These are phyloP conservation scores for Carnegiea gigantea DNA, from an alignment of 179 eudicot genomes.

Conservation along the genomic window DNA sequence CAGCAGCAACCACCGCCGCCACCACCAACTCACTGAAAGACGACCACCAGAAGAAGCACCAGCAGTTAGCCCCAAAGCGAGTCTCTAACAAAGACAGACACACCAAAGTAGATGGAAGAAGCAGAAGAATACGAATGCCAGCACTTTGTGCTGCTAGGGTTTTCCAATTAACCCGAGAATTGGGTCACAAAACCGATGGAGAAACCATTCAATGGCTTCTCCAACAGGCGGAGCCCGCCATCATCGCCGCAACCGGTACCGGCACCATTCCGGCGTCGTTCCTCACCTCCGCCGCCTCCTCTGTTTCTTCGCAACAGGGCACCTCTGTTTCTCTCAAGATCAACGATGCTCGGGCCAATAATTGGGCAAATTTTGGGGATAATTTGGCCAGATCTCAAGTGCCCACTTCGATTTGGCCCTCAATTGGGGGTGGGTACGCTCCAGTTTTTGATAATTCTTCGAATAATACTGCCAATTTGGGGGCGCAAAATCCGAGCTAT, in stretches of 20 bases:
- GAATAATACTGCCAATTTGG: slow-evolving; percentile 10
- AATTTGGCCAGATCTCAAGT: slow-evolving; percentile 33
- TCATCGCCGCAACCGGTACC: slow-evolving; percentile 38
- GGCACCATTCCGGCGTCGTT: slow-evolving; percentile 42
- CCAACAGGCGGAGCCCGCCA: slow-evolving; percentile 43
- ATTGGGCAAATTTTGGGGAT: slow-evolving; percentile 28
- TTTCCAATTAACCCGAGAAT: slow-evolving; percentile 41
- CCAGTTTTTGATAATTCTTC: slow-evolving; percentile 25
- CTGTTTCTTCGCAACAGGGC: slow-evolving; percentile 24
- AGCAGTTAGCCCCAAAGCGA: slow-evolving; percentile 36
- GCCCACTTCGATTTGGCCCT: slow-evolving; percentile 34
- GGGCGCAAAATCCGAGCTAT: slow-evolving; percentile 21
- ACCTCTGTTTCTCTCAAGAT: slow-evolving; percentile 30
- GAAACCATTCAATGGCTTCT: slow-evolving; percentile 50
- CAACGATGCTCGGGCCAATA: slow-evolving; percentile 5
- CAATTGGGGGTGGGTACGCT: slow-evolving; percentile 32
- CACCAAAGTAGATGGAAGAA: slow-evolving; percentile 44
- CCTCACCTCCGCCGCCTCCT: slow-evolving; percentile 26
- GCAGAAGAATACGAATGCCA: slow-evolving; percentile 45
- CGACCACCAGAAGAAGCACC: neutral
- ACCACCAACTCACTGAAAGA: slow-evolving; percentile 13
- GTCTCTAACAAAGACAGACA: slow-evolving; percentile 48
- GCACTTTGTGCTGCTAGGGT: slow-evolving; percentile 45
- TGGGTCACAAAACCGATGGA: slow-evolving; percentile 48
- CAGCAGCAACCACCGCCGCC: neutral